phyloP scores from a whole-genome alignment of 1,284 basidiomycete species.

The Rhodotorula sp. region DNA sequence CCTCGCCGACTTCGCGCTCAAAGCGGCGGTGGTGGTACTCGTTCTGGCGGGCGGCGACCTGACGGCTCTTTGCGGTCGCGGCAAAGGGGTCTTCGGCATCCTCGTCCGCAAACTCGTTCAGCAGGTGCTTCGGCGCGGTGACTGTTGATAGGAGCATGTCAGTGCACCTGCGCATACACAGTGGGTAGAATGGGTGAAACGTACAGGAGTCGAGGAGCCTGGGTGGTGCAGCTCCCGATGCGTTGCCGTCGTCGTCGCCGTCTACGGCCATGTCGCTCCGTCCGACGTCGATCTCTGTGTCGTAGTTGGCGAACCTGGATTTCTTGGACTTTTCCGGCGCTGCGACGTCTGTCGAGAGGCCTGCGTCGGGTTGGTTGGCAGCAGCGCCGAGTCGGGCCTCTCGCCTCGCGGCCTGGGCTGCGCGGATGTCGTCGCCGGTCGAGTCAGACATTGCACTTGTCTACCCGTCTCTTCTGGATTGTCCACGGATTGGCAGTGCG shows the following conservation, averaged over 20 bases:
- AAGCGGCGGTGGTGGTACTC: conserved; percentile 96
- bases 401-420: conserved; percentile 30
- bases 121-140: conserved; percentile 88
- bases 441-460: not conserved
- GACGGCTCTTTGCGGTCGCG: conserved; percentile 84
- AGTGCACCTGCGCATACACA: not conserved
- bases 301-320: conserved; percentile 28
- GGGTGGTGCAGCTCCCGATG: not conserved
- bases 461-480: not conserved
- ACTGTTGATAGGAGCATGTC: conserved; percentile 45
- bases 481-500: not conserved
- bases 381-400: conserved; percentile 15
- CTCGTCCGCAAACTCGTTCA: conserved; percentile 83
- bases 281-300: conserved; percentile 19
- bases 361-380: conserved; percentile 18
- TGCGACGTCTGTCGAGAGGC: conserved; percentile 4
- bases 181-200: not conserved
- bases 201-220: conserved; percentile 24
- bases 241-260: conserved; percentile 23
- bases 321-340: conserved; percentile 15
- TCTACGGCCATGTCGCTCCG: conserved; percentile 15
- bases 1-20: conserved; percentile 65
- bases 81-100: conserved; percentile 95
- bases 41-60: conserved; percentile 88
- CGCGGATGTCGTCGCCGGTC: conserved; percentile 35